These are phyloP conservation scores for Hymenoscyphus occultus DNA, from an alignment of 2,329 filamentous ascomycete species.

Conservation along the genomic window DNA sequence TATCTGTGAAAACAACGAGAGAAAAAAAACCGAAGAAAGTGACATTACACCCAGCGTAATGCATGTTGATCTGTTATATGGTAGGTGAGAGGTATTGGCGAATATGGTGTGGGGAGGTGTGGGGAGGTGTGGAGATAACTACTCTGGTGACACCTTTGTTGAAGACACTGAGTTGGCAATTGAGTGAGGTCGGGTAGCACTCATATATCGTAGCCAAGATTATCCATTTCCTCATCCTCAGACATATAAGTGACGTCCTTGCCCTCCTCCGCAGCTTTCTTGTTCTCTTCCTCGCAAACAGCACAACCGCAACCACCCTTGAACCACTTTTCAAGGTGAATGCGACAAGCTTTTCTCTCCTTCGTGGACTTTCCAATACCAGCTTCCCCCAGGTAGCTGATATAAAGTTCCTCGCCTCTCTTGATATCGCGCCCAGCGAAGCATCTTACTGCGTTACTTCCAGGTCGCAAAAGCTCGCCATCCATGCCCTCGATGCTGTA, in stretches of 20 bases:
- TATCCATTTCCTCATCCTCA: neutral
- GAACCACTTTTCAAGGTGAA: constrained; percentile 30
- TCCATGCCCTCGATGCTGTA: constrained; percentile 8
- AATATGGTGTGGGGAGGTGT: no score
- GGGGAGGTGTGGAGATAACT: no score
- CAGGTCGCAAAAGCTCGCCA: constrained; percentile 20
- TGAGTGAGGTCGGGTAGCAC: no score
- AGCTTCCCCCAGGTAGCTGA: constrained; percentile 32
- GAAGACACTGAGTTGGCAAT: no score
- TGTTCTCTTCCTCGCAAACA: constrained; percentile 27
- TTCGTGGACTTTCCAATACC: constrained; percentile 8
- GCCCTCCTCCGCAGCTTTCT: neutral
- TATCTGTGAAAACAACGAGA: no score
- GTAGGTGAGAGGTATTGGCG: no score
- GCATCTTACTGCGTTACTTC: constrained; percentile 25
- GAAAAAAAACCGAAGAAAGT: no score
- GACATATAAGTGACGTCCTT: neutral
- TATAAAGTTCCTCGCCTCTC: constrained; percentile 31
- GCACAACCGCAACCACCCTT: constrained; percentile 30
- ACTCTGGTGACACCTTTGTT: no score
- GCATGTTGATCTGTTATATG: no score
- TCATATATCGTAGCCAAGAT: neutral
- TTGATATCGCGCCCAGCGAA: constrained; percentile 24
- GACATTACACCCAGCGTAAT: no score
- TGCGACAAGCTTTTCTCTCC: constrained; percentile 16